Conservation (phyloP, 2,329 filamentous ascomycete species). For the Cordyceps pruinosa region DNA sequence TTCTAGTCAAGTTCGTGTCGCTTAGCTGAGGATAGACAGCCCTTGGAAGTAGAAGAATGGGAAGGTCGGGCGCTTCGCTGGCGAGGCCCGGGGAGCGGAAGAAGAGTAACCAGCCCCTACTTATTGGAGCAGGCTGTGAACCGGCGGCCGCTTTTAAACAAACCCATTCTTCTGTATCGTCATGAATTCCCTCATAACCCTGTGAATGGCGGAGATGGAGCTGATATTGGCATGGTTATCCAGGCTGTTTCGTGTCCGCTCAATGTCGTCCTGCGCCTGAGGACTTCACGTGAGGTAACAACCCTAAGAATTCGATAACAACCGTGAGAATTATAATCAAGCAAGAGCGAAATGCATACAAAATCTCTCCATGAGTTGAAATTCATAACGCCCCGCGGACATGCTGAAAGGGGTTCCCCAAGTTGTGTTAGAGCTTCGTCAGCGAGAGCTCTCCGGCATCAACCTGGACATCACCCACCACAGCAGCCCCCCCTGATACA, state of each 20-base stretch:
- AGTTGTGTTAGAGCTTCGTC: conserved; percentile 32
- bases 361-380: conserved; percentile 7
- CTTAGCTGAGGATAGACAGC: conserved; percentile 25
- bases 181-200: conserved; percentile 26
- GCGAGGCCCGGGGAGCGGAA: conserved; percentile 20
- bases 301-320: conserved; percentile 15
- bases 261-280: conserved; percentile 26
- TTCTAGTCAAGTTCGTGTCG: conserved; percentile 32
- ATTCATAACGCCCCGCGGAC: conserved; percentile 17
- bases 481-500: conserved; percentile 31
- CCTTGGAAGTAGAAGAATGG: conserved; percentile 18
- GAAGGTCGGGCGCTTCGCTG: conserved; percentile 13
- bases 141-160: conserved; percentile 24
- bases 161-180: conserved; percentile 26
- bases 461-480: conserved; percentile 27
- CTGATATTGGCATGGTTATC: conserved; percentile 34
- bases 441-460: conserved; percentile 29
- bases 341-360: too few species aligned
- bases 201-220: conserved; percentile 32
- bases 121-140: neutral
- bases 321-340: too few species aligned
- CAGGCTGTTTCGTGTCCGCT: conserved; percentile 22
- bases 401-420: conserved; percentile 30
- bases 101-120: conserved; percentile 15
- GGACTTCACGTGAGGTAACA: conserved; percentile 27